These are phyloP conservation scores for Sherardia arvensis DNA, from an alignment of 257 asterid genomes.

Conservation along the genomic window DNA sequence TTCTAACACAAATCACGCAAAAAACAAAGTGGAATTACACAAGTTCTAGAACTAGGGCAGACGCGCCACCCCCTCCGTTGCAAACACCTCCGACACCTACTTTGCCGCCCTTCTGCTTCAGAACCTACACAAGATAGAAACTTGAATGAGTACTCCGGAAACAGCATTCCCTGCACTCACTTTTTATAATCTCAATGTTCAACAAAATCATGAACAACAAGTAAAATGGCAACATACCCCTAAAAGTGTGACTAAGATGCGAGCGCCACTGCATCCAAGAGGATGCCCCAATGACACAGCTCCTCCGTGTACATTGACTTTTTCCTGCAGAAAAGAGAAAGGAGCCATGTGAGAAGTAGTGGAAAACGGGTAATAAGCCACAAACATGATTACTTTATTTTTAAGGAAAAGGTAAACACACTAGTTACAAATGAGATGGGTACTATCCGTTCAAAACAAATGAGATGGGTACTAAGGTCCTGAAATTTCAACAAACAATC, in stretches of 20 bases:
- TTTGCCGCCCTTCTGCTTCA: slow-evolving; percentile 76
- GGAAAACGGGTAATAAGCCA: slow-evolving; percentile 1
- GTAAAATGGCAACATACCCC: slow-evolving; percentile 51
- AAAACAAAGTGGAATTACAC: slow-evolving; percentile 30
- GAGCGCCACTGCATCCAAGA: slow-evolving; percentile 99
- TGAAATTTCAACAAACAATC: background rate
- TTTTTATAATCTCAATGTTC: background rate
- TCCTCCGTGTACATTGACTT: slow-evolving; percentile 86
- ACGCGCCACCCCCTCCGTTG: slow-evolving; percentile 99
- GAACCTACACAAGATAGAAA: slow-evolving; percentile 36
- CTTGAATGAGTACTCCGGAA: background rate
- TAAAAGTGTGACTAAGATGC: slow-evolving; percentile 83
- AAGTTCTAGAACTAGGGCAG: slow-evolving; percentile 82
- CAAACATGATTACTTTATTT: background rate
- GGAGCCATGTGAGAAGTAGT: background rate
- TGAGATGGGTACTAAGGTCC: background rate
- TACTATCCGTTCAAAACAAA: background rate
- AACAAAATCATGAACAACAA: background rate
- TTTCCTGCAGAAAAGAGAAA: slow-evolving; percentile 50
- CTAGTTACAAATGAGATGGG: background rate
- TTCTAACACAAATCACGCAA: slow-evolving; percentile 1
- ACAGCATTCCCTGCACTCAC: background rate
- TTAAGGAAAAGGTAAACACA: background rate
- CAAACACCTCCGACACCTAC: slow-evolving; percentile 87
- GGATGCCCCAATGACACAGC: slow-evolving; percentile 98